Conservation (phyloP, 225 moss, liverwort and hornwort genomes). For the Sphagnum tenellum region DNA sequence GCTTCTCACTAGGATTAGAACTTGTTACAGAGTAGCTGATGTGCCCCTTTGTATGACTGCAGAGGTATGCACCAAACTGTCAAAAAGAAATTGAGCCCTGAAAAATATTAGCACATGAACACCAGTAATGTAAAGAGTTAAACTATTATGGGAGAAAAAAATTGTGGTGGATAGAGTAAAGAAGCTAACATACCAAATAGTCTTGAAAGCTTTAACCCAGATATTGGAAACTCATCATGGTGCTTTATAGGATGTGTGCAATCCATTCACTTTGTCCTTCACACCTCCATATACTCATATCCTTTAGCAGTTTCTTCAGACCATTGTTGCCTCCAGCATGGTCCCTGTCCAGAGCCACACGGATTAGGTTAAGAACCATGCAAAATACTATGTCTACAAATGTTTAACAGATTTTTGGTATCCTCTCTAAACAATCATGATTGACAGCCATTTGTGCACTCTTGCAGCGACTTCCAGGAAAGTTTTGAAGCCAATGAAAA, state of each 20-base stretch:
- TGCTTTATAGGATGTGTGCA: conserved; percentile 41
- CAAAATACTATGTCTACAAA: too few species aligned
- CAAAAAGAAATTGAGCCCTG: too few species aligned
- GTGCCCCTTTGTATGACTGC: conserved; percentile 53
- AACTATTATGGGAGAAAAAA: too few species aligned
- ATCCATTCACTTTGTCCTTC: conserved; percentile 49
- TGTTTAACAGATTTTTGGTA: too few species aligned
- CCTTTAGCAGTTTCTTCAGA: conserved; percentile 44
- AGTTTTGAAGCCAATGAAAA: too few species aligned
- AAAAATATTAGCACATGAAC: too few species aligned
- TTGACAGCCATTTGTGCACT: too few species aligned
- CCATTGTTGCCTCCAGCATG: conserved; percentile 46
- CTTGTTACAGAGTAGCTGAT: conserved; percentile 49
- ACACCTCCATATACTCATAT: conserved; percentile 38
- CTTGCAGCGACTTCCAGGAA: too few species aligned
- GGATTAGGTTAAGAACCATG: too few species aligned
- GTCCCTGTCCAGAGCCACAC: conserved; percentile 17
- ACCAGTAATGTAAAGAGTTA: too few species aligned
- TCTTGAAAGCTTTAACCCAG: conserved; percentile 37
- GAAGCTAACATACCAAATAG: conserved; percentile 27
- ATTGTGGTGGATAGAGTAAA: not conserved
- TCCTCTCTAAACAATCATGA: too few species aligned
- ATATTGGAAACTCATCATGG: conserved; percentile 35
- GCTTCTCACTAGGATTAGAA: conserved; percentile 18
- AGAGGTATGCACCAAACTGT: too few species aligned